Evolutionary conservation across 2,329 filamentous ascomycete genomes (phyloP), one percentile per base, ranked within the genome.

Genomic region (Spiromastix sp.): DNA sequence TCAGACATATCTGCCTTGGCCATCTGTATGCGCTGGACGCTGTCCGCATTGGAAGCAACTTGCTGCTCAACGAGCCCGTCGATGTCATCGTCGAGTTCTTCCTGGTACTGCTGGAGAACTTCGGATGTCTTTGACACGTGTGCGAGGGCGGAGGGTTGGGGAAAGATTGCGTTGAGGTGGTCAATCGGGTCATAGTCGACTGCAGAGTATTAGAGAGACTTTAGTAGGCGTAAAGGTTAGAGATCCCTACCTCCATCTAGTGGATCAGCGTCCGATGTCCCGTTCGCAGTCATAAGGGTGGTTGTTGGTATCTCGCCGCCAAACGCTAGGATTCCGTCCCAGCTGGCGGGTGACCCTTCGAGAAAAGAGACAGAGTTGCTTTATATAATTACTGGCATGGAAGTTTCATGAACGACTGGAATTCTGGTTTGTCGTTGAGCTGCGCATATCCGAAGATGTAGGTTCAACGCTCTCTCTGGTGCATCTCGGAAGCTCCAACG

Each of bases 141-240:
- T 26, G 79, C 74, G 42, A 96, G 77, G 42, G 86, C 79, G 22
- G 85, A 84, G 1, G 89, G 83, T 51, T 93, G 85, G 33, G 85
- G 79, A 68, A 98, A 98, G 51, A 98, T 80, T 43, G 81, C 71
- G 66, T 98, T 96, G 38, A 98, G 73, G 61, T 98, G 86, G 49
- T 85, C 74, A 56, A 96, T 81, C 36, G 91, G 86, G 57, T 96
- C 81, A 65, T 95, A 96, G 60, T 94, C 79, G 59, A 72, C 79
- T 82, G 45, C n/a, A 25, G 7, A 28, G n/a, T n/a, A n/a, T n/a
- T n/a, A 12, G 16, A 20, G 8, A 16, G 21, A 12, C 22, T 19
- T 36, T 13, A 36, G 34, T 20, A 8, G 11, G 13, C 30, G 7
- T 29, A 26, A 21, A 18, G 11, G 19, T 19, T 10, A 16, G 20